Conservation (phyloP, 495 filamentous ascomycete genomes). For the Durotheca rogersii region DNA sequence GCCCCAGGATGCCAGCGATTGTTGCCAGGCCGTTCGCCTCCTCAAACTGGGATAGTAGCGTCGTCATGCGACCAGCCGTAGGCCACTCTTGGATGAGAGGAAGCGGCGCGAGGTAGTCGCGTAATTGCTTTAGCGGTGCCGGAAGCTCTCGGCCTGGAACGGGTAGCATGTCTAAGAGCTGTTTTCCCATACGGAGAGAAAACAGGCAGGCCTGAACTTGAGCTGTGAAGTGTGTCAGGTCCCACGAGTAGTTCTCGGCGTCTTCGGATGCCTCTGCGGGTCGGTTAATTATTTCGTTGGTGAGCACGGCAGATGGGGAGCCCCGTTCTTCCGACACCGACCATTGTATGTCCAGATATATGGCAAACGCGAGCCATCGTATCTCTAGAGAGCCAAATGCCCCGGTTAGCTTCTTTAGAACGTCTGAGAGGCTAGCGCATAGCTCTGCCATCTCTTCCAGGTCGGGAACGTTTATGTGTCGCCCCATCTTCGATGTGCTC, state of each 20-base stretch:
- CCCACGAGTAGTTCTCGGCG: constrained; percentile 50
- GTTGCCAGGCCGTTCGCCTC: constrained; percentile 7
- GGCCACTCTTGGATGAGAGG: constrained; percentile 33
- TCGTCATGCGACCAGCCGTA: constrained; percentile 23
- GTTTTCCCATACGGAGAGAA: constrained; percentile 64
- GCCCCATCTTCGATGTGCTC: too few relatives aligned
- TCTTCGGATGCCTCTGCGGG: constrained; percentile 11
- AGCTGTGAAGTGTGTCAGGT: constrained; percentile 61
- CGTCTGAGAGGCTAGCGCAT: constrained; percentile 21
- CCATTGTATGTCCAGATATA: constrained; percentile 47
- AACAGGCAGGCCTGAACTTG: constrained; percentile 64
- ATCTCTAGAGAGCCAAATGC: constrained; percentile 14
- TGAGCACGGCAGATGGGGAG: constrained; percentile 17
- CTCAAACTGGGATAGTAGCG: constrained; percentile 9
- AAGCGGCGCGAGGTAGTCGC: constrained; percentile 15
- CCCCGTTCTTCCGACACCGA: constrained; percentile 24
- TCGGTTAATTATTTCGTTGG: constrained; percentile 1
- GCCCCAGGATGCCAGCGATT: constrained; percentile 24
- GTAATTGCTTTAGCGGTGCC: constrained; percentile 14
- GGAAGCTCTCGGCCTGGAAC: constrained; percentile 18
- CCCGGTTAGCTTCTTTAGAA: constrained; percentile 11
- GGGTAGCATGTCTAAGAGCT: constrained; percentile 47
- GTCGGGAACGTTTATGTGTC: constrained; percentile 30
- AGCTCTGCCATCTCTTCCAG: constrained; percentile 19
- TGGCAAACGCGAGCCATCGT: constrained; percentile 42